Base-by-base conservation (phyloP, 2,329 filamentous ascomycete species). In the Aspergillus sp. region DNA sequence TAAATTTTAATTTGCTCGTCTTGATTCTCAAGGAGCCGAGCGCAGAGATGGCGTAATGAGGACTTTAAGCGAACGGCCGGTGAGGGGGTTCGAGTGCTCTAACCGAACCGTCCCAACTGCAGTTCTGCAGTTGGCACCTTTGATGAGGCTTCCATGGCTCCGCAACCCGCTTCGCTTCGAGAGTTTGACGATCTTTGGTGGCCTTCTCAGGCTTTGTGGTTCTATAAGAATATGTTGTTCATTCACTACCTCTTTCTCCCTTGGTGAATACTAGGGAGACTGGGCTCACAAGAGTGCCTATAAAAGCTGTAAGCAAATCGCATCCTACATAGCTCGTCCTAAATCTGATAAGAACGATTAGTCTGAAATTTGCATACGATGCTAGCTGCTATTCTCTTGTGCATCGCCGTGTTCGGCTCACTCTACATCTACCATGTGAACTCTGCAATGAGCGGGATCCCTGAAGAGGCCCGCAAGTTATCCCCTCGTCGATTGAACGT, bases 401-500 rank as follows among this genome's bases (percentile, higher is more conserved):
- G 39, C 19, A 40, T 64, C 9, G 47, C 63, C 7, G 63, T 60
- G n/a, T 48, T 68, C 24, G 59, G 50, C 23, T 47, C 56, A 17
- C 58, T 70, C 31, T 73, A 71, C 31, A 60, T 73, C 33, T 67
- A 61, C 53, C 71, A 68, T 64, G 66, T 73, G 44, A 71, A 73
- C 41, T 54, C 58, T 23, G 65, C 58, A 17, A 70, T 73, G 67
- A 63, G 56, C 8, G 15, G 39, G 17, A 60, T 67, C 3, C 70
- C 71, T 7, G 63, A 69, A 14, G 70, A 73, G 48, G 66, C 66
- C 23, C 62, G 40, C n/a, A 55, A 52, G 6, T 35, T 67, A 7
- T 68, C 67, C 5, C 68, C 71, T 43, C 64, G 56, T 50, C 68
- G 70, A 12, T 76, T 71, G 73, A 75, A 73, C 0, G 57, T 66